phyloP scores from a whole-genome alignment of 1,139 yeast species.

The Saccharomycopsis phalli region DNA sequence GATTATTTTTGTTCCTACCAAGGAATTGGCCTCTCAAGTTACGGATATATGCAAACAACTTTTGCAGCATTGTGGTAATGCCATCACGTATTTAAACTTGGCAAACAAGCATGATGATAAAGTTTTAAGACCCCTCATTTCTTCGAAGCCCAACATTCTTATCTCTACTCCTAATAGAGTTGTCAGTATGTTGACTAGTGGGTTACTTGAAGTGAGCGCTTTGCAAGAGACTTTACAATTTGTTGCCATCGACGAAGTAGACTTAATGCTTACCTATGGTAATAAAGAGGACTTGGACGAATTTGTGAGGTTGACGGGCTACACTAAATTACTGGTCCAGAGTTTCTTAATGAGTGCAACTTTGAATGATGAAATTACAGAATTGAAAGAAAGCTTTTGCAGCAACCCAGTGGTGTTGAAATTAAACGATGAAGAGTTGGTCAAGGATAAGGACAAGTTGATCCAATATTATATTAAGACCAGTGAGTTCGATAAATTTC shows the following conservation, averaged over 20 bases:
- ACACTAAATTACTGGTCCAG: slow-evolving; percentile 56
- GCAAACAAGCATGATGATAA: slow-evolving; percentile 63
- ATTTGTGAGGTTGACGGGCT: slow-evolving; percentile 7
- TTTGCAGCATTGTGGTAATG: slow-evolving; percentile 61
- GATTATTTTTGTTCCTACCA: slow-evolving; percentile 73
- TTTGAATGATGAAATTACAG: slow-evolving; percentile 69
- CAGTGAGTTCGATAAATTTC: slow-evolving; percentile 83
- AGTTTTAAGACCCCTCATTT: slow-evolving; percentile 61
- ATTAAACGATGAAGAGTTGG: slow-evolving; percentile 58
- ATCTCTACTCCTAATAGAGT: slow-evolving; percentile 85
- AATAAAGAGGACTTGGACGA: slow-evolving; percentile 71
- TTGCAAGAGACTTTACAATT: slow-evolving; percentile 42
- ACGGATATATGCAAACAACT: slow-evolving; percentile 59
- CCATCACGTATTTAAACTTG: slow-evolving; percentile 59
- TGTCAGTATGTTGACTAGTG: slow-evolving; percentile 45
- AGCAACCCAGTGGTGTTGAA: slow-evolving; percentile 78
- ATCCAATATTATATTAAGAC: slow-evolving; percentile 83
- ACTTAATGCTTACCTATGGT: slow-evolving; percentile 82
- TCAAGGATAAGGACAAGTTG: slow-evolving; percentile 46
- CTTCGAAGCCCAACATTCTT: slow-evolving; percentile 70
- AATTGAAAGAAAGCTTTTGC: slow-evolving; percentile 61
- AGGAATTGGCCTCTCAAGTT: slow-evolving; percentile 83
- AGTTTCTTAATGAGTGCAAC: slow-evolving; percentile 97
- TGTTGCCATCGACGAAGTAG: slow-evolving; percentile 93
- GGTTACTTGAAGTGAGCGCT: slow-evolving; percentile 2